Conservation (phyloP, 148 eudicot genomes). For the Chenopodium berlandieri region DNA sequence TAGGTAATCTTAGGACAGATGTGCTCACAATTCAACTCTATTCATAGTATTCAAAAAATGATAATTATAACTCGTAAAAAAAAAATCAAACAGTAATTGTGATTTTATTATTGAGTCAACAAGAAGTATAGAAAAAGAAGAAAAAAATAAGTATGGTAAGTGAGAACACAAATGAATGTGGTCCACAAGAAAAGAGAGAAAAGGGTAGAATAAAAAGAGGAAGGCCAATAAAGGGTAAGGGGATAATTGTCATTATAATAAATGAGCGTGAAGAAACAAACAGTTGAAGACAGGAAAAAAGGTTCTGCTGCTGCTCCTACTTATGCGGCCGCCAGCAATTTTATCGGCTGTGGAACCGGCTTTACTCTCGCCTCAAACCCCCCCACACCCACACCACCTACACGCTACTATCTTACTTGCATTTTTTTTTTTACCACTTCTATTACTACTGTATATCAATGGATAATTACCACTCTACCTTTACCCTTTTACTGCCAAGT, state of each 20-base stretch:
- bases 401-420: not conserved
- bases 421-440: not conserved
- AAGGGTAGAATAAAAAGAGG: not conserved
- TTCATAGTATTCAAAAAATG: too few species aligned
- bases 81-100: too few species aligned
- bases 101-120: too few species aligned
- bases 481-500: too few species aligned
- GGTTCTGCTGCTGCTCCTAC: slow-evolving; percentile 13
- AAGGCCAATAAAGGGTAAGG: not conserved
- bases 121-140: too few species aligned
- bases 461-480: too few species aligned
- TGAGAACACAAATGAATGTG: not conserved
- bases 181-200: not conserved
- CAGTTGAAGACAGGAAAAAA: slow-evolving; percentile 9
- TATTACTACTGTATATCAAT: too few species aligned
- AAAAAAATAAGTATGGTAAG: not conserved
- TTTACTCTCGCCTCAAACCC: slow-evolving; percentile 11
- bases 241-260: slow-evolving; percentile 25
- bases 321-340: slow-evolving; percentile 30
- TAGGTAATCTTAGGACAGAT: too few species aligned
- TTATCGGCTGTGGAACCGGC: slow-evolving; percentile 27
- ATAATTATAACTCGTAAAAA: too few species aligned
- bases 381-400: not conserved
- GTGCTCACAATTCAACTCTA: too few species aligned
- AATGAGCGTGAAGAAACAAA: not conserved